phyloP scores from a whole-genome alignment of 345 rosid species.

The Ricinus communis region DNA sequence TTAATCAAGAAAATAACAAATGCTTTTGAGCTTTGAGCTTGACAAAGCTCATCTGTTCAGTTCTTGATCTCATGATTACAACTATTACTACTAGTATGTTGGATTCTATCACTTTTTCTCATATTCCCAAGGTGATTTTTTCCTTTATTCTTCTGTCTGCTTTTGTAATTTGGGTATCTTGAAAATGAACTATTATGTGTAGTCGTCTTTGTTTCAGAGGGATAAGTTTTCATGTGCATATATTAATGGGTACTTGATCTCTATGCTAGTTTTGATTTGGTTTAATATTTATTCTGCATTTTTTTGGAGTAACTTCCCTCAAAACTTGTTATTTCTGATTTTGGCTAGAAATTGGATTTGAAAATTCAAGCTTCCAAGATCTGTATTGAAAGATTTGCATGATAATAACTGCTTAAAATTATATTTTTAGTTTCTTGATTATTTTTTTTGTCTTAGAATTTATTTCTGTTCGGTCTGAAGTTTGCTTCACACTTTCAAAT shows the following conservation, averaged over 20 bases:
- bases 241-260: background rate
- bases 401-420: background rate
- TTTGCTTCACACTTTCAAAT: background rate
- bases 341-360: background rate
- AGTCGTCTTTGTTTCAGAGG: background rate
- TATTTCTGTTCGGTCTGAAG: background rate
- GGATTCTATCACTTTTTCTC: conserved; percentile 53
- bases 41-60: background rate
- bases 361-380: background rate
- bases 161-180: background rate
- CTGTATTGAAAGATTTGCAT: background rate
- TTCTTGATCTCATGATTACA: background rate
- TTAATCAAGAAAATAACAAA: conserved; percentile 26
- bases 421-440: background rate
- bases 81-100: conserved; percentile 28
- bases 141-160: conserved; percentile 1
- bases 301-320: background rate
- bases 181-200: background rate
- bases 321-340: background rate
- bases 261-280: background rate
- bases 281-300: background rate
- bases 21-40: conserved; percentile 24
- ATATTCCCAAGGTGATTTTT: conserved; percentile 47
- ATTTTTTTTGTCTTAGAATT: background rate
- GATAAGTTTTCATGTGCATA: background rate